A percentile compares a stretch with the other conserved stretches of the same genome.
phyloP scores from a whole-genome alignment of 306 rosid genomes.

The Prosopis cineraria region DNA sequence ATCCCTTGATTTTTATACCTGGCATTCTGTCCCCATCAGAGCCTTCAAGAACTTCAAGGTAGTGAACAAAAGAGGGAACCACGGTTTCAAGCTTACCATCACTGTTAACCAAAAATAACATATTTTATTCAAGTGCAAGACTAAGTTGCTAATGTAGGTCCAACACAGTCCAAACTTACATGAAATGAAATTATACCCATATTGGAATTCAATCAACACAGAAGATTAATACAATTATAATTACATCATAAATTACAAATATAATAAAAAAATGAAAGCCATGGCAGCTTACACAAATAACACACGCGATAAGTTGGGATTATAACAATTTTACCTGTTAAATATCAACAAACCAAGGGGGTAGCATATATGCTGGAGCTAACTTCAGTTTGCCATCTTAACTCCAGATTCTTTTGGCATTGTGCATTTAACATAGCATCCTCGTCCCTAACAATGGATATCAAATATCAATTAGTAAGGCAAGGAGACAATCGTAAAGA shows the following conservation, averaged over 20 bases:
- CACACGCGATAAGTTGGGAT: neutral
- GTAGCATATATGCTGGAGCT: constrained; percentile 95
- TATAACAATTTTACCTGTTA: constrained; percentile 61
- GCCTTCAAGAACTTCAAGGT: constrained; percentile 96
- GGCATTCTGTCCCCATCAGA: constrained; percentile 98
- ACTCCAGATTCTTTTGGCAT: constrained; percentile 95
- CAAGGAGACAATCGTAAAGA: neutral
- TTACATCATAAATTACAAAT: no score
- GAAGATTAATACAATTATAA: neutral
- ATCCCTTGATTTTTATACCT: constrained; percentile 48
- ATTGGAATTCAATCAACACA: constrained; percentile 8
- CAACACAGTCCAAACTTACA: neutral
- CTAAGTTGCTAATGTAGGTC: neutral
- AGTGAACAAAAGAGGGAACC: constrained; percentile 95
- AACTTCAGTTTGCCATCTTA: constrained; percentile 98
- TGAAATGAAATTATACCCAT: constrained; percentile 19
- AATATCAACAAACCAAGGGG: constrained; percentile 93
- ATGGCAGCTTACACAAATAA: neutral
- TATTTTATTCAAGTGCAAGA: neutral
- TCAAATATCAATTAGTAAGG: neutral
- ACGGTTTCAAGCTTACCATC: constrained; percentile 98
- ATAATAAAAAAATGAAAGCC: neutral
- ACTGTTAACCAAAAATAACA: constrained; percentile 48
- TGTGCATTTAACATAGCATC: constrained; percentile 81
- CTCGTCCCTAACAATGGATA: constrained; percentile 62